Evolutionary conservation across 306 rosid genomes (phyloP), one percentile per base, ranked within the genome.

Genomic region (Vicia villosa): DNA sequence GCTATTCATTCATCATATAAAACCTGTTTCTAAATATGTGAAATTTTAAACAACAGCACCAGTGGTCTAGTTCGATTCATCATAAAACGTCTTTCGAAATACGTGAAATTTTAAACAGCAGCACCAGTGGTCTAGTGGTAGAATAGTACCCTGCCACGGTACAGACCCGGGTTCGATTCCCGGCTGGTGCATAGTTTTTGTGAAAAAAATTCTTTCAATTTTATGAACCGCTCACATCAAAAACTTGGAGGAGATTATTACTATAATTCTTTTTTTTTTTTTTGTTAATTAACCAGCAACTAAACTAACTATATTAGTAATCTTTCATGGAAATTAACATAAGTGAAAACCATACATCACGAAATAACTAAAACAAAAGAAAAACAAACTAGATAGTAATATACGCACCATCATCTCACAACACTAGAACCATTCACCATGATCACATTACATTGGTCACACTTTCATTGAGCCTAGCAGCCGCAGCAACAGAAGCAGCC

Each of bases 21-120:
- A n/a, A n/a, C n/a, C n/a, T n/a, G n/a, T n/a, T n/a, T n/a, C n/a
- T n/a, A n/a, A n/a, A n/a, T n/a, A n/a, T n/a, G n/a, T n/a, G n/a
- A n/a, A n/a, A n/a, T n/a, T n/a, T n/a, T n/a, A n/a, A n/a, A n/a
- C n/a, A n/a, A n/a, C n/a, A 56, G 88, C 90, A 86, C 96, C 91
- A 90, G 93, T 86, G 96, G 96, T 90, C 96, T 88, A 86, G 96
- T 88, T n/a, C n/a, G n/a, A n/a, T n/a, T n/a, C n/a, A n/a, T n/a
- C n/a, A n/a, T n/a, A n/a, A n/a, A n/a, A n/a, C n/a, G n/a, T n/a
- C n/a, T n/a, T n/a, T n/a, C n/a, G n/a, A n/a, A n/a, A n/a, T n/a
- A n/a, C n/a, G n/a, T n/a, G n/a, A n/a, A n/a, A n/a, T n/a, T n/a
- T n/a, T n/a, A 22, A 22, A 2, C 24, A 22, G 1, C 24, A 57